A percentile compares a stretch with the other conserved stretches of the same genome.
Conservation (phyloP, 306 rosid species). For the Glycine tomentella region DNA sequence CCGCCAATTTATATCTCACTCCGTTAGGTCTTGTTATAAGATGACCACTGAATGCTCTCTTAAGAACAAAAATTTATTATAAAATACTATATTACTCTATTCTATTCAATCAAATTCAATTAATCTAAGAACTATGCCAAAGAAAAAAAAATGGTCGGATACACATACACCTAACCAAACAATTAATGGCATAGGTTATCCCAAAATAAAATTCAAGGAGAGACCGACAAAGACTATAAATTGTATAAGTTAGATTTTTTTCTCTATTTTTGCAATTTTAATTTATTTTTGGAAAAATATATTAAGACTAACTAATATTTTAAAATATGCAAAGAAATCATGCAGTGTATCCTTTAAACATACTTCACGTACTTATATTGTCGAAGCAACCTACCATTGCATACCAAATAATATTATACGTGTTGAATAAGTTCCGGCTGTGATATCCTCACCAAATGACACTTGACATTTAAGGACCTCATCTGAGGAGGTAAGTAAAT, state of each 20-base stretch:
- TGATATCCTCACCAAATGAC: not conserved
- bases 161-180: constrained; percentile 20
- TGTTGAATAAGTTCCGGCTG: not conserved
- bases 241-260: not conserved
- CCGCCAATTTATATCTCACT: too few relatives aligned
- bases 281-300: not conserved
- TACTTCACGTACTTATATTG: not conserved
- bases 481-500: not conserved
- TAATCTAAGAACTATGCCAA: not conserved
- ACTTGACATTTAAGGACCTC: not conserved
- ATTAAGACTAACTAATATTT: not conserved
- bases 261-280: not conserved
- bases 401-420: not conserved
- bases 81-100: not conserved
- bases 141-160: not conserved
- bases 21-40: too few relatives aligned
- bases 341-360: too few relatives aligned
- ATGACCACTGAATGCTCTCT: too few relatives aligned
- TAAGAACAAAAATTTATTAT: too few relatives aligned
- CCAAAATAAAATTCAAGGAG: not conserved
- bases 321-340: not conserved
- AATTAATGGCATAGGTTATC: not conserved
- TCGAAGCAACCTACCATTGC: not conserved
- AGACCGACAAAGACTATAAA: not conserved
- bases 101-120: not conserved